These are phyloP conservation scores for Alternaria gansuensis DNA, from an alignment of 2,329 filamentous ascomycete species.

Conservation along the genomic window DNA sequence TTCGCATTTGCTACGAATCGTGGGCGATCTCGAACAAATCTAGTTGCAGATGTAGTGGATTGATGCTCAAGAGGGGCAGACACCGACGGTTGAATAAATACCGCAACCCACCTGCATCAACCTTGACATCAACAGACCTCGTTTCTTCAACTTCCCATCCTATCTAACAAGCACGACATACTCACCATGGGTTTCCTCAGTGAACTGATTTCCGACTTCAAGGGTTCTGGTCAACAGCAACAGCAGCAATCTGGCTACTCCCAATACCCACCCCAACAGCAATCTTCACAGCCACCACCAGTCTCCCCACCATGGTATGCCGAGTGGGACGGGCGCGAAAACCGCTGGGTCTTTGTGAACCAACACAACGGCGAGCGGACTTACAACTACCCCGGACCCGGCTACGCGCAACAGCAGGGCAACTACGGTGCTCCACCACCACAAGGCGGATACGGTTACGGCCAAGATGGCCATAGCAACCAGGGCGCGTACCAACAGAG, in stretches of 20 bases:
- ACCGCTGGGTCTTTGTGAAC: conserved; percentile 41
- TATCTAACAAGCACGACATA: neutral
- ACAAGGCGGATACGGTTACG: conserved; percentile 24
- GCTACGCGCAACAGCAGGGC: conserved; percentile 34
- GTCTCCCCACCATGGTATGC: conserved; percentile 39
- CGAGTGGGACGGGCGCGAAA: conserved; percentile 36
- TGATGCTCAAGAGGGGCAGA: neutral
- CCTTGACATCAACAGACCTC: neutral
- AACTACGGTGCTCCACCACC: conserved; percentile 24
- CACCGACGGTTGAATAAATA: conserved; percentile 21
- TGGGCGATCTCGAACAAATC: conserved; percentile 10
- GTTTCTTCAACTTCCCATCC: neutral
- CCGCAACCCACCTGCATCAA: conserved; percentile 8
- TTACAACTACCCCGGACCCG: conserved; percentile 34
- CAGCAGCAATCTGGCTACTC: conserved; percentile 16
- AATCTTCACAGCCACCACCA: conserved; percentile 33
- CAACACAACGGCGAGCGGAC: conserved; percentile 39
- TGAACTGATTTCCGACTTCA: conserved; percentile 32
- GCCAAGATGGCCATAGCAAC: conserved; percentile 28
- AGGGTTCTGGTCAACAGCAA: conserved; percentile 16
- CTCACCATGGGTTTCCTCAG: conserved; percentile 34
- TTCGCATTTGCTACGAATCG: conserved; percentile 16
- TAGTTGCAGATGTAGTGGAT: conserved; percentile 14
- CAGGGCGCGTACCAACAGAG: conserved; percentile 30
- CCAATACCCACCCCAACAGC: conserved; percentile 11